Percentiles rank a stretch among this genome's conserved stretches.
phyloP scores from a whole-genome alignment of 371 early-diverging fungal genomes.

The Nematocida displodere region DNA sequence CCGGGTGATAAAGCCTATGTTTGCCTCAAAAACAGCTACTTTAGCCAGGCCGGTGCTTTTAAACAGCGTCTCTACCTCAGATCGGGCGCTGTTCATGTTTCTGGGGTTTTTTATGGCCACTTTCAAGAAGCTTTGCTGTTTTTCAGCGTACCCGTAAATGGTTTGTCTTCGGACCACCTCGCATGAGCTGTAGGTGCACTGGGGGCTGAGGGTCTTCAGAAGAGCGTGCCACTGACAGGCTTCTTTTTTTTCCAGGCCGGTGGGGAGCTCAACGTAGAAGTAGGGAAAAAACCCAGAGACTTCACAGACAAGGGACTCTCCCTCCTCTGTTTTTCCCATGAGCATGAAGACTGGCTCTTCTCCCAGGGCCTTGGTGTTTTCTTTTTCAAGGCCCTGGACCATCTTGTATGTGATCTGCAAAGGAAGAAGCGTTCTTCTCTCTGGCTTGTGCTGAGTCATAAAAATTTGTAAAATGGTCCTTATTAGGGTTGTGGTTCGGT shows the following conservation, averaged over 20 bases:
- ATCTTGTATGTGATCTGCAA: conserved; percentile 15
- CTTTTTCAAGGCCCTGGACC: no score
- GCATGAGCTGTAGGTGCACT: conserved; percentile 58
- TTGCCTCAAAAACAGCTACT: conserved; percentile 77
- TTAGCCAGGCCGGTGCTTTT: neutral
- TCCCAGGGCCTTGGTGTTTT: neutral
- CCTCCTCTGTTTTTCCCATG: conserved; percentile 66
- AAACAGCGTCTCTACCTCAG: conserved; percentile 59
- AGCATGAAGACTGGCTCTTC: conserved; percentile 53
- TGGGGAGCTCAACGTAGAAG: conserved; percentile 77
- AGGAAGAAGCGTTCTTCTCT: conserved; percentile 21
- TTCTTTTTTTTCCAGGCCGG: neutral
- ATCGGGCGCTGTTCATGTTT: conserved; percentile 58
- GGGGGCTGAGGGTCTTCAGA: neutral
- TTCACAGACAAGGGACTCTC: conserved; percentile 79
- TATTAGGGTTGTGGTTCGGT: no score
- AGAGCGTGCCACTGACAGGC: conserved; percentile 31
- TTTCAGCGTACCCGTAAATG: conserved; percentile 69
- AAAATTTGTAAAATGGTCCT: neutral
- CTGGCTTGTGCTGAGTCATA: neutral
- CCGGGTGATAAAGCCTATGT: conserved; percentile 76
- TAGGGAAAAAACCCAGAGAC: conserved; percentile 84
- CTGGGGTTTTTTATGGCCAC: conserved; percentile 67
- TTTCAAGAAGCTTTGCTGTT: conserved; percentile 58
- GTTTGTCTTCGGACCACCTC: conserved; percentile 71